phyloP scores from a whole-genome alignment of 2,329 filamentous ascomycete genomes.

The Diplodia scrobiculata region DNA sequence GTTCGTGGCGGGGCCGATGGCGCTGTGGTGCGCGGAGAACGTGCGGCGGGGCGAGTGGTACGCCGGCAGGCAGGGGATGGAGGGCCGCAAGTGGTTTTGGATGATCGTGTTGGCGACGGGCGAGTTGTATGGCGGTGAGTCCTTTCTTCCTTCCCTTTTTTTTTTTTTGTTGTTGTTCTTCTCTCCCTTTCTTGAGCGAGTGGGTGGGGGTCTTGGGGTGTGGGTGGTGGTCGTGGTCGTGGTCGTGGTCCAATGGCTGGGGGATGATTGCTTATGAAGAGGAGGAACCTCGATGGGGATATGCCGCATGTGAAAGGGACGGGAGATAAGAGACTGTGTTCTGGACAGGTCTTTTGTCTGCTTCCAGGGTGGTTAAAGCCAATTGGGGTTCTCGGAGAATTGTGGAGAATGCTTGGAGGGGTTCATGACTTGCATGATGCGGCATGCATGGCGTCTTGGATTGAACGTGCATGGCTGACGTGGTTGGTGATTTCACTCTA shows the following conservation, averaged over 20 bases:
- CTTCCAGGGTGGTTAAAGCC: not conserved
- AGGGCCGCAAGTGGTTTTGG: constrained; percentile 52
- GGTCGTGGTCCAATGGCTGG: not conserved
- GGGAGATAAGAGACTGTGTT: not conserved
- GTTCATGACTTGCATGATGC: constrained; percentile 29
- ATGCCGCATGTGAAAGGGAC: not conserved
- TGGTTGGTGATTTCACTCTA: constrained; percentile 41
- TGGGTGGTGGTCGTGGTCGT: no score
- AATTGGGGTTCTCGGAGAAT: constrained; percentile 31
- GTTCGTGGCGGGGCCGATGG: constrained; percentile 60
- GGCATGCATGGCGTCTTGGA: constrained; percentile 28
- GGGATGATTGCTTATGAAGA: not conserved
- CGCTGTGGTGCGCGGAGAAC: constrained; percentile 59
- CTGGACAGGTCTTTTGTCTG: not conserved
- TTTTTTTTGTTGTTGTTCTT: not conserved
- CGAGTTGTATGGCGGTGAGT: constrained; percentile 62
- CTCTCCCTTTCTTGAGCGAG: not conserved
- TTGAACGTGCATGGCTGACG: constrained; percentile 40
- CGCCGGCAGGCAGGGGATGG: constrained; percentile 39
- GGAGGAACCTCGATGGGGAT: not conserved
- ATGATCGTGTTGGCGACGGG: constrained; percentile 62
- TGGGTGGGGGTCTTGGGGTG: not conserved
- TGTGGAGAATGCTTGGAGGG: constrained; percentile 32
- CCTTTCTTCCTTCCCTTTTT: not conserved
- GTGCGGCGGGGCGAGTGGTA: constrained; percentile 45